Evolutionary conservation across 331 rosid species (phyloP).

Genomic region (Acacia pycnantha): DNA sequence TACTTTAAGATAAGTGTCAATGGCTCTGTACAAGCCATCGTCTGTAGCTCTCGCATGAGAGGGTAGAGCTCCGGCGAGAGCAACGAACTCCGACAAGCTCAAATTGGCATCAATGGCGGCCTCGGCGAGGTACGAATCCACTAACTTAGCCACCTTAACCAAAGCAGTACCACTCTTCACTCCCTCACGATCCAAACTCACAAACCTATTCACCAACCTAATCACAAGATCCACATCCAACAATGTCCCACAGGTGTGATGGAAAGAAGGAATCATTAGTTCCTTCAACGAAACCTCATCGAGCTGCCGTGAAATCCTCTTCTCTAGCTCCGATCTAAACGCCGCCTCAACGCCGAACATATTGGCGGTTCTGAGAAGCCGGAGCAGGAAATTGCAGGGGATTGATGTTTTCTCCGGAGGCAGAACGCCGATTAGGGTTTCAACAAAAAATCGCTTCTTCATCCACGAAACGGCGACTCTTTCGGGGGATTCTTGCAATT

Average conservation of each 20-base stretch:
- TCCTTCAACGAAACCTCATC: constrained; percentile 84
- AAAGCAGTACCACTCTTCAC: constrained; percentile 58
- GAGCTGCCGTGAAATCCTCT: constrained; percentile 66
- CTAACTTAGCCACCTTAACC: constrained; percentile 75
- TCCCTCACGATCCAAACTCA: constrained; percentile 41
- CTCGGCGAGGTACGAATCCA: constrained; percentile 78
- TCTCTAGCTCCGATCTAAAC: constrained; percentile 72
- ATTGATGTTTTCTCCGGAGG: constrained; percentile 80
- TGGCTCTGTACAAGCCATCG: constrained; percentile 87
- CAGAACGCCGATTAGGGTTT: constrained; percentile 77
- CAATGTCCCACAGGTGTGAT: constrained; percentile 79
- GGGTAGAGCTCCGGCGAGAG: constrained; percentile 71
- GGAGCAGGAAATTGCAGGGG: constrained; percentile 82
- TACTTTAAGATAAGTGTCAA: constrained; percentile 91
- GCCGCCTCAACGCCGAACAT: constrained; percentile 72
- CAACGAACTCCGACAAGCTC: constrained; percentile 59
- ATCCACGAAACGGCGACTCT: constrained; percentile 73
- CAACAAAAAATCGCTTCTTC: constrained; percentile 85
- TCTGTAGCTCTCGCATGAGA: constrained; percentile 69
- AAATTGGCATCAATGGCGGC: constrained; percentile 72
- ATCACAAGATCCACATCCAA: constrained; percentile 69
- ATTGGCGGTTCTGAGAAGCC: constrained; percentile 78
- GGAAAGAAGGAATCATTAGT: constrained; percentile 81
- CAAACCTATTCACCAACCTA: constrained; percentile 45
- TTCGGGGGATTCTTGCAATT: constrained; percentile 47